A percentile compares a stretch with the other conserved stretches of the same genome.
These are phyloP conservation scores for Diplodia corticola DNA, from an alignment of 2,329 filamentous ascomycete genomes.

Conservation along the genomic window DNA sequence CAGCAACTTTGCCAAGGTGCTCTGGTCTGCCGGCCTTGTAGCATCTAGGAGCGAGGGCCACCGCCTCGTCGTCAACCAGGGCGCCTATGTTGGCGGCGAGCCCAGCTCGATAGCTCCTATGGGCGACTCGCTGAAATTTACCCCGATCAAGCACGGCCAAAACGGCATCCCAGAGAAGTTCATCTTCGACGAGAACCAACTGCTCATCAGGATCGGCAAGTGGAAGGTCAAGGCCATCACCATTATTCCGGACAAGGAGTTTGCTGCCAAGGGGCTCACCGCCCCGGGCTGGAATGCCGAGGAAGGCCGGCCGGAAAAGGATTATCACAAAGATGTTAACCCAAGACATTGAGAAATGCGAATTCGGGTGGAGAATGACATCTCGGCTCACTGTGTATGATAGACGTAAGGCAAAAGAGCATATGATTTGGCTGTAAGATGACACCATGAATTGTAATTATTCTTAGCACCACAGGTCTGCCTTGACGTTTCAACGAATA, in stretches of 20 bases:
- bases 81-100: conserved; percentile 61
- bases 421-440: neutral
- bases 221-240: conserved; percentile 60
- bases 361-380: neutral
- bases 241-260: conserved; percentile 57
- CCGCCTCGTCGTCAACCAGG: conserved; percentile 56
- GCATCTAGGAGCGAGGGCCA: conserved; percentile 59
- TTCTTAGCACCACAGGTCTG: too few relatives aligned
- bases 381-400: neutral
- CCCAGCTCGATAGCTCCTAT: conserved; percentile 49
- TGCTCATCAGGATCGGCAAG: conserved; percentile 61
- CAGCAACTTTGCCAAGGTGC: conserved; percentile 59
- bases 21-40: conserved; percentile 62
- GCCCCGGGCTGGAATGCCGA: conserved; percentile 50
- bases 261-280: conserved; percentile 46
- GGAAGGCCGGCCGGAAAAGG: too few relatives aligned
- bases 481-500: neutral
- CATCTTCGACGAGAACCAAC: conserved; percentile 56
- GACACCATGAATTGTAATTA: too few relatives aligned
- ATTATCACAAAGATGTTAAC: too few relatives aligned
- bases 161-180: conserved; percentile 59
- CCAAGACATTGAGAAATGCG: neutral
- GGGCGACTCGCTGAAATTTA: conserved; percentile 59
- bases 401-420: neutral
- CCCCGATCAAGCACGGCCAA: conserved; percentile 61